phyloP scores from a whole-genome alignment of 306 rosid genomes.

The Cicer cuneatum region DNA sequence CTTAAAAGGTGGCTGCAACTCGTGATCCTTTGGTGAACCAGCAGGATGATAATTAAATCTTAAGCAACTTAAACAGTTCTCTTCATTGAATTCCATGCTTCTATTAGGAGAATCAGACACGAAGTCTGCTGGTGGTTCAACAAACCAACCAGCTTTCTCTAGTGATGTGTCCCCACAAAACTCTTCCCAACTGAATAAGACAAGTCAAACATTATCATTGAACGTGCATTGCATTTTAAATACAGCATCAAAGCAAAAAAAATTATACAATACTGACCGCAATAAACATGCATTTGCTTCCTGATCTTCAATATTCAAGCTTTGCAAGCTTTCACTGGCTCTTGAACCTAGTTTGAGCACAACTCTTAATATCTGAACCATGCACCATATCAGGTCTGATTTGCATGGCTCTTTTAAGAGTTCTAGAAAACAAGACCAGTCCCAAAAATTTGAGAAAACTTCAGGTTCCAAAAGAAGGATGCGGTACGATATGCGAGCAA shows the following conservation, averaged over 20 bases:
- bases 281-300: slow-evolving; percentile 64
- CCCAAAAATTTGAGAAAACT: slow-evolving; percentile 69
- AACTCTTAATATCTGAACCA: slow-evolving; percentile 57
- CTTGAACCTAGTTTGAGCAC: slow-evolving; percentile 61
- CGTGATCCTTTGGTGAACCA: slow-evolving; percentile 47
- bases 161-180: slow-evolving; percentile 76
- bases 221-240: slow-evolving; percentile 32
- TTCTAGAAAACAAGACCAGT: slow-evolving; percentile 77
- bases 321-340: slow-evolving; percentile 55
- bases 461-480: slow-evolving; percentile 63
- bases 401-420: slow-evolving; percentile 49
- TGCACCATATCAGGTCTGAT: slow-evolving; percentile 73
- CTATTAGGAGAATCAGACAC: slow-evolving; percentile 40
- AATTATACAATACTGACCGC: slow-evolving; percentile 59
- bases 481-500: slow-evolving; percentile 72
- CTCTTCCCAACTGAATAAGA: slow-evolving; percentile 77
- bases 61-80: slow-evolving; percentile 54
- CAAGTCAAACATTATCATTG: slow-evolving; percentile 38
- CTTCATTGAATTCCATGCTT: slow-evolving; percentile 47
- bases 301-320: slow-evolving; percentile 53
- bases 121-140: slow-evolving; percentile 48
- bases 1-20: slow-evolving; percentile 57
- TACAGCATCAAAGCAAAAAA: slow-evolving; percentile 20
- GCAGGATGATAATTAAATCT: slow-evolving; percentile 43
- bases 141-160: slow-evolving; percentile 71